Evolutionary conservation across 192 early-diverging fungal species (phyloP).

Genomic region (Mortierella hygrophila): DNA sequence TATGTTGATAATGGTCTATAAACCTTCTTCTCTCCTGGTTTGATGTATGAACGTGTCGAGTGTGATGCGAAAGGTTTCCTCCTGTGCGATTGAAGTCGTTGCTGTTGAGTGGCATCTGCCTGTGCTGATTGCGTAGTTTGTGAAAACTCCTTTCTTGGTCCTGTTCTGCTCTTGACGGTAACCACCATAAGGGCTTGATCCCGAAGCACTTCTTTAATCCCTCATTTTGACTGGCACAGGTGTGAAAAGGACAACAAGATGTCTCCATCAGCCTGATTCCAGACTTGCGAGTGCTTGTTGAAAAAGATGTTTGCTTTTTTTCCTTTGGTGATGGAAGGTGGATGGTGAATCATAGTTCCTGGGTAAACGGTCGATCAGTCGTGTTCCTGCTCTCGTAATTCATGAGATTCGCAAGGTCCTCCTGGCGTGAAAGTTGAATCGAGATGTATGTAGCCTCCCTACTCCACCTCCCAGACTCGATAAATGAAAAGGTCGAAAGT

Average conservation of each 20-base stretch:
- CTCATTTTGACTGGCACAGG: background rate
- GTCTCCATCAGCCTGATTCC: background rate
- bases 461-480: too few species aligned
- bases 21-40: background rate
- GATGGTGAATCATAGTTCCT: constrained; percentile 4
- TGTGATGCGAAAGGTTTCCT: background rate
- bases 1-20: background rate
- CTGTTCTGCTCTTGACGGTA: background rate
- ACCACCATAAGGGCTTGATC: background rate
- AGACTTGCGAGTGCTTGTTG: background rate
- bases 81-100: background rate
- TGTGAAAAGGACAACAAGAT: background rate
- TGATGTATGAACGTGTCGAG: background rate
- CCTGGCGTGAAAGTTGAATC: background rate
- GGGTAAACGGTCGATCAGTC: background rate
- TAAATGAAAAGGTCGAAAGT: background rate
- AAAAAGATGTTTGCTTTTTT: background rate
- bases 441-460: constrained; percentile 1
- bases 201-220: background rate
- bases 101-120: background rate
- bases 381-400: background rate
- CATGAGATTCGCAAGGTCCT: background rate
- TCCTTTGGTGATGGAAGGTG: background rate
- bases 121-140: background rate
- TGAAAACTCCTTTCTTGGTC: background rate